A percentile compares a stretch with the other conserved stretches of the same genome.
Conservation (phyloP, 2,329 filamentous ascomycete species). For the Ophiostoma ulmi region DNA sequence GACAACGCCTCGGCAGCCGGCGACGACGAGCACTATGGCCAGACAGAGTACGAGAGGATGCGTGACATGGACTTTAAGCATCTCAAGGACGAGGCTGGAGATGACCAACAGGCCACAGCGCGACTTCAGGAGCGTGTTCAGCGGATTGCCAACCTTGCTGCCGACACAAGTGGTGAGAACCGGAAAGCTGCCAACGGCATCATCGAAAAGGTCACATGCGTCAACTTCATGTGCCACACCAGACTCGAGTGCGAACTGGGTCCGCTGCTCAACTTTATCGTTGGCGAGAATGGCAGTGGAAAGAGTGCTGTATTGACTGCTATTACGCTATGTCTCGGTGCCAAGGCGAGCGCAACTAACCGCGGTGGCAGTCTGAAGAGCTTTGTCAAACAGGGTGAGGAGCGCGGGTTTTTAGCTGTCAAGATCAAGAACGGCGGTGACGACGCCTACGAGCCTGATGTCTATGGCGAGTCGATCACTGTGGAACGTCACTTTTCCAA, state of each 20-base stretch:
- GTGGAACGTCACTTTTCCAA: conserved; percentile 86
- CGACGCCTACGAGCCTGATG: conserved; percentile 74
- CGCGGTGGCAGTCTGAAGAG: conserved; percentile 83
- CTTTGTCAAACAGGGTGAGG: conserved; percentile 81
- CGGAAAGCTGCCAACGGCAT: conserved; percentile 76
- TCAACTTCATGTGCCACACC: conserved; percentile 95
- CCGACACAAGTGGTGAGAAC: conserved; percentile 47
- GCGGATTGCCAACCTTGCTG: conserved; percentile 35
- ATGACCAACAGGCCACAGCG: conserved; percentile 62
- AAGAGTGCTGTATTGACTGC: conserved; percentile 95
- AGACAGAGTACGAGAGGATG: conserved; percentile 57
- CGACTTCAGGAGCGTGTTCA: conserved; percentile 41
- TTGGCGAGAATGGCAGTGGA: conserved; percentile 94
- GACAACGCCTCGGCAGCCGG: conserved; percentile 2
- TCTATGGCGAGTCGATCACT: conserved; percentile 79
- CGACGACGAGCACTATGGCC: conserved; percentile 21
- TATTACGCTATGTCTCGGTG: conserved; percentile 88
- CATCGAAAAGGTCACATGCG: conserved; percentile 77
- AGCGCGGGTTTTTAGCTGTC: conserved; percentile 70
- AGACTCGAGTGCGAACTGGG: conserved; percentile 79
- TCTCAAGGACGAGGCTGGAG: conserved; percentile 50
- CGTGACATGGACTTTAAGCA: conserved; percentile 57
- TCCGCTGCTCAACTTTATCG: conserved; percentile 94
- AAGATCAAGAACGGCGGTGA: conserved; percentile 86
- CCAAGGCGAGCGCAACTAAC: conserved; percentile 88